Base-by-base conservation (phyloP, 1,139 yeast genomes). In the Suhomyces chickasaworum region DNA sequence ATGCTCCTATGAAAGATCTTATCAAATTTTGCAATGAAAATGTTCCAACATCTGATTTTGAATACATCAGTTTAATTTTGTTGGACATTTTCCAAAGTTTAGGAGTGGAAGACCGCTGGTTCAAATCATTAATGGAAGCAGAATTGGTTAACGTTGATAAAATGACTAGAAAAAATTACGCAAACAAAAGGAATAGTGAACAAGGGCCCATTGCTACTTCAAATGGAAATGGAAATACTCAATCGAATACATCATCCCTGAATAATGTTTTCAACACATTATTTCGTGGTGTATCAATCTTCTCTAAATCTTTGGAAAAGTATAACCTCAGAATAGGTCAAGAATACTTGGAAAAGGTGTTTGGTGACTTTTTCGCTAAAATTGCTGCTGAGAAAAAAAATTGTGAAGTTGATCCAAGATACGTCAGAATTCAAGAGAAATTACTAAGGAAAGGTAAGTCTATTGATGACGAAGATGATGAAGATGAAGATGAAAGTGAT, bases 261-360 rank as follows among this genome's bases (percentile, higher is more conserved):
- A 75, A 68, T 46, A 77, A 81, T 56, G 78, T 81, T 1, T 81
- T 81, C 61, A 87, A 87, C 56, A 83, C 96, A 0, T 64, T 93
- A 17, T 91, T 93, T 60, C 73, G 98, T 54, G 97, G 97, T 0
- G 86, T 89, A 46, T 84, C 95, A 1, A 74, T 90, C 8, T 75
- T 91, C 51, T 84, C 96, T 0, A 89, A 88, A 60, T 78, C 96
- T 0, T 64, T 91, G 43, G 98, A 93, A 56, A 75, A 80, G 52
- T 89, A 84, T 61, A 86, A 87, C 61, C 74, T 85, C 39, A 71
- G 95, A 56, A 75, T 86, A 23, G 98, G 98, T 0, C 85, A 80
- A 51, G 90, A 85, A 52, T 89, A 89, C 59, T 66, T 93, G 39
- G 87, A 85, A 52, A 78, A 79, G 53, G 82, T 89, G 2, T 77